Percentiles rank a stretch among this genome's conserved stretches.
Conservation (phyloP, 2,329 filamentous ascomycete species). For the Pezizomycotina sp. region DNA sequence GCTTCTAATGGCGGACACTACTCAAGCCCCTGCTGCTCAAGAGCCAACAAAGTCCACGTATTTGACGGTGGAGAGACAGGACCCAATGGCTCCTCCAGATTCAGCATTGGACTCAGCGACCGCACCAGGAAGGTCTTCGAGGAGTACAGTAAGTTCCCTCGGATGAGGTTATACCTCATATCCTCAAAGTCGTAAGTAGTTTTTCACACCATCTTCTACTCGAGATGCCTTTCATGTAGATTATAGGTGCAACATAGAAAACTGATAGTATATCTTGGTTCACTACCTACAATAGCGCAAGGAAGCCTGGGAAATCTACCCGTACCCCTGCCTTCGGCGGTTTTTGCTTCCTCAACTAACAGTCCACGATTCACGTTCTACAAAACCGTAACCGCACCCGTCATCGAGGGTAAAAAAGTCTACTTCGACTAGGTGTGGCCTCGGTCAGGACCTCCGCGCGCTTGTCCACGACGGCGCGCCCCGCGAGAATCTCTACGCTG, state of each 20-base stretch:
- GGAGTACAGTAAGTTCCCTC: slow-evolving; percentile 6
- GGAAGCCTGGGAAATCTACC: slow-evolving; percentile 29
- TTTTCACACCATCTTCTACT: background rate
- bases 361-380: slow-evolving; percentile 27
- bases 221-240: background rate
- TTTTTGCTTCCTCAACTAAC: slow-evolving; percentile 31
- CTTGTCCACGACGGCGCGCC: slow-evolving; percentile 30
- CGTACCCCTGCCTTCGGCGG: slow-evolving; percentile 31
- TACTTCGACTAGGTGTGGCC: slow-evolving; percentile 33
- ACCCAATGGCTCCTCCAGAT: no score
- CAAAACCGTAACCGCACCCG: slow-evolving; percentile 24
- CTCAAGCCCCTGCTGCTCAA: no score
- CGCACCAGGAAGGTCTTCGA: no score
- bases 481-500: slow-evolving; percentile 29
- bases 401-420: slow-evolving; percentile 25
- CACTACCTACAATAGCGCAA: slow-evolving; percentile 24
- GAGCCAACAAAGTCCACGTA: no score
- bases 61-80: no score
- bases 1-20: no score
- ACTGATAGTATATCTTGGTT: background rate
- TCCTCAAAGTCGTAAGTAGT: slow-evolving; percentile 7
- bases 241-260: background rate
- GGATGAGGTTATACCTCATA: slow-evolving; percentile 7
- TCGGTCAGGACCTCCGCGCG: slow-evolving; percentile 34
- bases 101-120: no score